phyloP scores from a whole-genome alignment of 1,284 basidiomycete species.

The Sanghuangporus sanghuang region DNA sequence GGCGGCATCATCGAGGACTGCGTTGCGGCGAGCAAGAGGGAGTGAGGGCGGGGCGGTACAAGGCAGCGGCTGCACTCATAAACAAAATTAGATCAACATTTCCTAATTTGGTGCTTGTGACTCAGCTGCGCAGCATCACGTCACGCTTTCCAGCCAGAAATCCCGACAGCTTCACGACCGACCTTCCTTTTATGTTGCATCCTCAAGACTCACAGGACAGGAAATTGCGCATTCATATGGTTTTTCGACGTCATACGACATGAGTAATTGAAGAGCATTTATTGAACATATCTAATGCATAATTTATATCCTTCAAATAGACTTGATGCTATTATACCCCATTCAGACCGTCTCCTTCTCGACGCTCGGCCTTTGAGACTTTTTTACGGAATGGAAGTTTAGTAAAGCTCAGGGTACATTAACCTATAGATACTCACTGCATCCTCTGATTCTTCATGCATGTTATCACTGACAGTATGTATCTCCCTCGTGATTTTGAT shows the following conservation, averaged over 20 bases:
- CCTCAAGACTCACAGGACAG: no score
- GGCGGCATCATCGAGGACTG: constrained; percentile 35
- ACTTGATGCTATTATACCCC: no score
- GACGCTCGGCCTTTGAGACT: no score
- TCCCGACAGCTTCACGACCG: neutral
- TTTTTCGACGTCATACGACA: neutral
- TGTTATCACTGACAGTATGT: neutral
- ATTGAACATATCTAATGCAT: no score
- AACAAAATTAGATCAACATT: neutral
- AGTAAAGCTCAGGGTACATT: neutral
- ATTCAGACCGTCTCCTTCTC: no score
- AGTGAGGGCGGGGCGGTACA: neutral
- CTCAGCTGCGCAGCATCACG: neutral
- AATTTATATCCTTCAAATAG: no score
- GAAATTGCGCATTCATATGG: neutral
- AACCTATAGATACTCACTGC: neutral
- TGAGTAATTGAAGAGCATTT: neutral
- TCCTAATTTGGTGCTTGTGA: neutral
- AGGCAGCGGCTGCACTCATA: neutral
- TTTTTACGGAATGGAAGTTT: no score
- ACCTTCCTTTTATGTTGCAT: neutral
- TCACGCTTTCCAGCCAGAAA: neutral
- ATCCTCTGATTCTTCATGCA: neutral
- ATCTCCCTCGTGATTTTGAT: neutral
- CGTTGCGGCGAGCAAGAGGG: neutral